phyloP scores from a whole-genome alignment of 495 filamentous ascomycete genomes.

The Eremomyces bilateralis region DNA sequence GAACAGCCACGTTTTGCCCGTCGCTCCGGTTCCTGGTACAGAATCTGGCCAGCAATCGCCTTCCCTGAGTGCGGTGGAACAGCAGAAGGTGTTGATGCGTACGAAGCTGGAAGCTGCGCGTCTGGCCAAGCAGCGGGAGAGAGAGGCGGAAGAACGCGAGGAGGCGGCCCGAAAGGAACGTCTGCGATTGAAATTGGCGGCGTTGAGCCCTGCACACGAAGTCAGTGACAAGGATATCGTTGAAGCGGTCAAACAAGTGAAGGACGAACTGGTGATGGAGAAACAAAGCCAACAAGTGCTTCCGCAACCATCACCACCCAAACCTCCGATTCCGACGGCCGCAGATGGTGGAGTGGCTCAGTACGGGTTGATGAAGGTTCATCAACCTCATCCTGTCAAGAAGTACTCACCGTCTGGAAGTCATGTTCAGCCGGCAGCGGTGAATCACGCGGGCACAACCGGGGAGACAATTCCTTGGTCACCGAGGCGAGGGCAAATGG shows the following conservation, averaged over 20 bases:
- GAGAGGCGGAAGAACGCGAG: constrained; percentile 63
- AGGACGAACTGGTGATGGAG: background rate
- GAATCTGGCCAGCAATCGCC: too few species aligned
- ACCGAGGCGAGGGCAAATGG: too few species aligned
- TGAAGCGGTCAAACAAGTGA: background rate
- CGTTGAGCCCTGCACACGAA: constrained; percentile 38
- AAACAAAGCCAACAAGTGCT: constrained; percentile 31
- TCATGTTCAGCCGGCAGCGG: too few species aligned
- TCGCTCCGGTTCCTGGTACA: too few species aligned
- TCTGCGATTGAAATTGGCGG: constrained; percentile 62
- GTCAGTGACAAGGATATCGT: too few species aligned
- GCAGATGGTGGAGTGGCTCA: constrained; percentile 12
- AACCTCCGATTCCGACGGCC: constrained; percentile 12
- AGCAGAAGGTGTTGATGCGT: constrained; percentile 68
- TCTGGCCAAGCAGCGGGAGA: constrained; percentile 50
- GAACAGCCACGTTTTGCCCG: too few species aligned
- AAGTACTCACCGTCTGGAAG: too few species aligned
- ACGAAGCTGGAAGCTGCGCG: constrained; percentile 37
- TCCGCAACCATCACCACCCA: constrained; percentile 10
- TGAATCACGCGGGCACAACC: too few species aligned
- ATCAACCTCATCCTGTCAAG: constrained; percentile 14
- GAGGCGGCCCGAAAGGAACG: constrained; percentile 63
- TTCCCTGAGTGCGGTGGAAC: too few species aligned
- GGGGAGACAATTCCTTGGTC: too few species aligned
- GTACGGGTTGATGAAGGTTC: constrained; percentile 17